Base-by-base conservation (phyloP, 805 yeast genomes). In the Myxozyma geophila region DNA sequence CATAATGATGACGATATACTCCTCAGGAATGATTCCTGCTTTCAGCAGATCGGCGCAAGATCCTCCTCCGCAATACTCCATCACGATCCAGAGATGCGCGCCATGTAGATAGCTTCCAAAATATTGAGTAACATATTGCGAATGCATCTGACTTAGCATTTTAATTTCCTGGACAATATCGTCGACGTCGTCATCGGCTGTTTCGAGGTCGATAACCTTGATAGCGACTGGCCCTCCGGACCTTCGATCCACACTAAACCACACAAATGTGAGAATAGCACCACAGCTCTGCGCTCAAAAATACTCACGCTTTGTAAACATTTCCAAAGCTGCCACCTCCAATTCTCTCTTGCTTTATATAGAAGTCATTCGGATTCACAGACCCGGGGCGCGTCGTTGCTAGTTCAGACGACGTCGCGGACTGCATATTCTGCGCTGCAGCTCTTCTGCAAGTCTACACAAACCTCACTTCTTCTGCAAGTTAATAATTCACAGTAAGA, bases 21-120 rank as follows among this genome's bases (percentile, higher is more conserved):
- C 81, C 70, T 91, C 96, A 19, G 76, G 77, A 50, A 92, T 75
- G 35, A 73, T 75, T 39, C 82, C 85, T 54, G 80, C 79, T 71
- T 81, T 85, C 48, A 93, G 72, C 60, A 91, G 79, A 71, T 89
- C 96, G 1, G 88, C 81, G 74, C 96, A 89, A 0, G 97, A 90
- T 0, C 98, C 97, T 36, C 96, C 98, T 12, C 93, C 97, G 75
- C 98, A 95, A 73, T 83, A 91, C 74, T 93, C 99, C 97, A 95
- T 90, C 5, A 87, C 87, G 54, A 93, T 89, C 88, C 92, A 92
- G 85, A 95, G 84, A 6, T 84, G 81, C 49, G 85, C 84, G 50
- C 85, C 90, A 50, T 81, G 79, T 4, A 88, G 74, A 71, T 85
- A 83, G 0, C 97, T 86, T 54, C 85, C 86, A 70, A 78, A 81